Evolutionary conservation across 306 rosid genomes (phyloP), one percentile per base, ranked within the genome.

Genomic region (Biancaea sappan): DNA sequence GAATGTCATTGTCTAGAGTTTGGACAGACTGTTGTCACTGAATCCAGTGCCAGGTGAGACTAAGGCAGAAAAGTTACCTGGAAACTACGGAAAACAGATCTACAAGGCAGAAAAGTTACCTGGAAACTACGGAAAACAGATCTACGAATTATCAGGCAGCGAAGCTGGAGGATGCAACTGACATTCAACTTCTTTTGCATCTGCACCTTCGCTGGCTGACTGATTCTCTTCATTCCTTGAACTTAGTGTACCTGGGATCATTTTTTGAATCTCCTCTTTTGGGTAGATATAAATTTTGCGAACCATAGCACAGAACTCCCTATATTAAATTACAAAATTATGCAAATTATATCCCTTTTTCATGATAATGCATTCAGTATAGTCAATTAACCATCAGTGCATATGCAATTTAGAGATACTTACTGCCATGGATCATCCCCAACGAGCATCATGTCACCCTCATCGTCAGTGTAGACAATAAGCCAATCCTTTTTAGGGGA

Each of bases 351-450:
- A 56, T 31, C 57, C 61, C 65, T 34, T 8, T 16, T 34, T 53
- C 18, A 14, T 9, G 31, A 8, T 2, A 1, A 32, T 34, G 48
- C 12, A 37, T 12, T 21, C 5, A 8, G 73, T 5, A 25, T 1
- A 32, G 8, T 16, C 41, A 46, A 15, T 46, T 31, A 56, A 38
- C 44, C 50, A 40, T 60, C 58, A 38, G 28, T 43, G 3, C 16
- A 25, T 11, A 21, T 38, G 62, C 14, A 48, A 37, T 51, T 56
- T 8, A 64, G 4, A 32, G 71, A 61, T 78, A 58, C 98, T 88
- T 86, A 92, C 98, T 81, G 96, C 98, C 96, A 92, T 1, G 98
- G 98, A 84, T 92, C 98, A 66, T 92, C 98, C 38, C 98, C 98
- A 60, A 92, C 98, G 46, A 92, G 98, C 98, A 92, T 92, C 94